Evolutionary conservation across 2,329 filamentous ascomycete species (phyloP), one percentile per base, ranked within the genome.

Genomic region (Cladosporium oxysporum): DNA sequence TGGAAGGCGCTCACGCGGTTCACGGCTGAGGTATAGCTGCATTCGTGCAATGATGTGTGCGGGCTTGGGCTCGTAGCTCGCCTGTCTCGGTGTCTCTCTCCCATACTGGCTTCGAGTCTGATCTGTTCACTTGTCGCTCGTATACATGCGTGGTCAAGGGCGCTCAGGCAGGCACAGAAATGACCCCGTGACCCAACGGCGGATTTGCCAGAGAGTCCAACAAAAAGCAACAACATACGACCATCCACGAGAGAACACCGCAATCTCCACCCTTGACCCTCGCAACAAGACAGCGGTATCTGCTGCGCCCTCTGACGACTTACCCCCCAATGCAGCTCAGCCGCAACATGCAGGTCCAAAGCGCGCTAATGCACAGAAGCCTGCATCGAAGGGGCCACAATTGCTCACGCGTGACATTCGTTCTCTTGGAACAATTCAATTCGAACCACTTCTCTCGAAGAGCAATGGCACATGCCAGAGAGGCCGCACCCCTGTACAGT

Each of bases 341-440:
- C 53, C 53, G 53, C 53, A 57, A 37, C 12, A 59, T 59, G 57
- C 57, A 59, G 35, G 35, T 28, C 35, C 57, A 31, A 12, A 37
- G 6, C 23, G n/a, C 50, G 35, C 61, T 63, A 57, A 63, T 63
- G 61, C 61, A 63, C 5, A 5, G 50, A 57, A 57, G 50, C 35
- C 33, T 47, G 61, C 61, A 57, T 21, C 16, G 61, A 57, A 57
- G 50, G n/a, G 18, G 41, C 41, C 41, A 47, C 41, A 21, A 3
- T 23, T 47, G n/a, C 28, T 37, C 47, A 62, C 59, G 44, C 23
- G 59, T 31, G 37, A 28, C 28, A 28, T 58, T 26, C 16, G 5
- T 37, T 21, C 12, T 11, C 55, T 35, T 52, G 49, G 49, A 52
- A 52, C 49, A 12, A n/a, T 21, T 23, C 10, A 5, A 47, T 12